Base-by-base conservation (phyloP, 2,329 filamentous ascomycete genomes). In the Bertia moriformis region DNA sequence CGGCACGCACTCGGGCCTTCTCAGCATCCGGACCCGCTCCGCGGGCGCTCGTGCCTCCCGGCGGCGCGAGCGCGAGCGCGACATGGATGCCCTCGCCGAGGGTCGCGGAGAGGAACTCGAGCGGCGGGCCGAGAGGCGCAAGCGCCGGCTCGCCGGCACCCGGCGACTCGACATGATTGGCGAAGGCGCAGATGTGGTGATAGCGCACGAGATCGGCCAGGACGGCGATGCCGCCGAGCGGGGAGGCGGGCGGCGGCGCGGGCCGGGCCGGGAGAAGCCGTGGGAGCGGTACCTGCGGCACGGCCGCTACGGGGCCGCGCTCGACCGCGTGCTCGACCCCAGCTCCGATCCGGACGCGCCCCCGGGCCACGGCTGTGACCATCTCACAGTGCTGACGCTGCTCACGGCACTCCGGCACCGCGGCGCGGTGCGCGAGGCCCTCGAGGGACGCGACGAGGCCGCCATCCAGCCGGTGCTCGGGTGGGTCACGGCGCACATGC, bases 1-100 rank as follows among this genome's bases (percentile, higher is more conserved):
- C 1, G 91, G 89, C 56, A 89, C 96, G 78, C 81, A 91, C 51
- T 93, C 84, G 2, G 91, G 91, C 37, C 72, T 94, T n/a, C 69
- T 98, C 12, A 93, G 84, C 19, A 72, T 96, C 51, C 82, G 83
- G 53, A 96, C 89, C 1, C 78, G 87, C 14, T 71, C 93, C 12
- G 86, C 83, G 0, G 86, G 86, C 4, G 69, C 83, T 40, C 83
- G 91, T 50, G 89, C 89, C 40, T 68, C 75, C 18, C 77, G 75
- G 45, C 82, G 85, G 49, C 69, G 73, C 18, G 83, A 89, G 57
- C 74, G 81, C 38, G 80, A 83, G 53, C 84, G 81, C 62, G 84
- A 85, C 58, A 93, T 93, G 85, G 67, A 83, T 46, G 82, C 86
- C 2, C 65, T 93, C 41, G 60, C 93, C 42, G 75, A 81, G 27